Evolutionary conservation across 768 basidiomycete genomes (phyloP).

Genomic region (Termitomyces sp.): DNA sequence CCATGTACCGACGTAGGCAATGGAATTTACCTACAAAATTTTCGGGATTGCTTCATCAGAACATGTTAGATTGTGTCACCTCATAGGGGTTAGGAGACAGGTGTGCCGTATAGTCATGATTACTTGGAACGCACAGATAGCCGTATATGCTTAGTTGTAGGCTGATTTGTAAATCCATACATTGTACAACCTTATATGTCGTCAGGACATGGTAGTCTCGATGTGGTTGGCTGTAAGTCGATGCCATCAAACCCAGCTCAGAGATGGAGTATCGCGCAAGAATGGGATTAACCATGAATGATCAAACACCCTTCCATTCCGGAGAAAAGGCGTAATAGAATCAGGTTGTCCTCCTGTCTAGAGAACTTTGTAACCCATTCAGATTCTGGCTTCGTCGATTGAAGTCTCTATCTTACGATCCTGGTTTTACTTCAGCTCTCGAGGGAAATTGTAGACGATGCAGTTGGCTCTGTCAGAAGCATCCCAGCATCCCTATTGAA

Average conservation of each 20-base stretch:
- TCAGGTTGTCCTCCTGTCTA: background rate
- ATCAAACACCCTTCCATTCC: background rate
- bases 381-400: background rate
- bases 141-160: background rate
- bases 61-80: no score
- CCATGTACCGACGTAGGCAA: background rate
- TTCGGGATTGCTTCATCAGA: background rate
- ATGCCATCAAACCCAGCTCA: background rate
- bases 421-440: background rate
- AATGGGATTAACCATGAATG: background rate
- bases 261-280: background rate
- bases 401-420: background rate
- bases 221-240: background rate
- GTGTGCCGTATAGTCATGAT: background rate
- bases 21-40: background rate
- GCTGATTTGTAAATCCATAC: background rate
- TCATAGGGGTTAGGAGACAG: background rate
- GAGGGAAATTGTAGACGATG: background rate
- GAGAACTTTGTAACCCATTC: background rate
- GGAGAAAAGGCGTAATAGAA: background rate
- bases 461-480: background rate
- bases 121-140: background rate
- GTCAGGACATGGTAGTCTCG: background rate
- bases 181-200: background rate
- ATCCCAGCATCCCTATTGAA: no score